Conservation (phyloP, 257 asterid genomes). For the Phtheirospermum japonicum region DNA sequence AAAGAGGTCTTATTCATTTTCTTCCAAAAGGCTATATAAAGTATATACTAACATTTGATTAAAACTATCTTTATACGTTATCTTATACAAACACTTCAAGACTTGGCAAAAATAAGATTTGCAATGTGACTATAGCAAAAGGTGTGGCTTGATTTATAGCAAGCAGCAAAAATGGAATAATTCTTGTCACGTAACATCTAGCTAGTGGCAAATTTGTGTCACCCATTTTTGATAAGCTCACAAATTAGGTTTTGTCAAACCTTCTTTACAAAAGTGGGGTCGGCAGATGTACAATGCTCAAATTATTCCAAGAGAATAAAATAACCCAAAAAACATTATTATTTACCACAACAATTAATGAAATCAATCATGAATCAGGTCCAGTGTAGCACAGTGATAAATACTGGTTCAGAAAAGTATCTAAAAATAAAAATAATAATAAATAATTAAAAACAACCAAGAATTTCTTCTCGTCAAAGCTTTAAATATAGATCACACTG, state of each 20-base stretch:
- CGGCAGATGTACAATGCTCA: conserved; percentile 28
- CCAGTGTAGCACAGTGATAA: too few relatives aligned
- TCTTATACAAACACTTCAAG: too few relatives aligned
- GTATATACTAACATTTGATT: too few relatives aligned
- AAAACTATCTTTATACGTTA: too few relatives aligned
- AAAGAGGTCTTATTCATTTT: too few relatives aligned
- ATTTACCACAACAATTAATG: too few relatives aligned
- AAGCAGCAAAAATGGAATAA: conserved; percentile 34
- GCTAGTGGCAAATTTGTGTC: conserved; percentile 33
- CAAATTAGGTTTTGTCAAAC: conserved; percentile 46
- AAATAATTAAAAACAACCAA: neutral
- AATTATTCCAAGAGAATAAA: too few relatives aligned
- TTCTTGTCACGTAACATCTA: conserved; percentile 8
- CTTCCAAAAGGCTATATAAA: too few relatives aligned
- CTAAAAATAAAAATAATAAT: neutral
- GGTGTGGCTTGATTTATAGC: conserved; percentile 19
- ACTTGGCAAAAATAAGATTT: too few relatives aligned
- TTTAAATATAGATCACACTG: conserved; percentile 43
- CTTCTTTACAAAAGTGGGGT: conserved; percentile 51
- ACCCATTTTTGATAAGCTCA: conserved; percentile 31
- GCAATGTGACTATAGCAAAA: conserved; percentile 18
- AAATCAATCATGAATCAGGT: too few relatives aligned
- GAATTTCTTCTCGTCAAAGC: conserved; percentile 55
- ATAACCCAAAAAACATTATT: neutral
- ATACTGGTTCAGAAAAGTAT: too few relatives aligned